These are phyloP conservation scores for Xylaria sp. DNA, from an alignment of 2,329 filamentous ascomycete genomes.

Conservation along the genomic window DNA sequence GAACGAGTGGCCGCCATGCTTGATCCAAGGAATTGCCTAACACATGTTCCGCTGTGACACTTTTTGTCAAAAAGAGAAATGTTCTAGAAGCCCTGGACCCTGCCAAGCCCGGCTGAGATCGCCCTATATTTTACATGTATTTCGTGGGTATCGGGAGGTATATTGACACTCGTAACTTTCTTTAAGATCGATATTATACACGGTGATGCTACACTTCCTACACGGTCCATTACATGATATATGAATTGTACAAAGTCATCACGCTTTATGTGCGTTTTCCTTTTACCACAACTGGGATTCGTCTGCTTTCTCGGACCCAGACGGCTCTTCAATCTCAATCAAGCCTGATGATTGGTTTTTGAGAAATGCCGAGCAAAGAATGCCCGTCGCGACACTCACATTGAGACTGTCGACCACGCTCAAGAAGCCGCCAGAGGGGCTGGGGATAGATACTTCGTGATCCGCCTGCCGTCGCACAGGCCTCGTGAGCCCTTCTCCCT, in stretches of 20 bases:
- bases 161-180: background rate
- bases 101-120: slow-evolving; percentile 7
- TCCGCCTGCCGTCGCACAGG: slow-evolving; percentile 71
- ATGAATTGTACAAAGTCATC: slow-evolving; percentile 13
- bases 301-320: slow-evolving; percentile 26
- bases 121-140: background rate
- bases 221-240: slow-evolving; percentile 9
- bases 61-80: slow-evolving; percentile 13
- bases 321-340: slow-evolving; percentile 32
- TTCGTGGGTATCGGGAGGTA: background rate
- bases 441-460: slow-evolving; percentile 68
- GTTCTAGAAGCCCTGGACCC: slow-evolving; percentile 19
- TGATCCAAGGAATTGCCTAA: too few species aligned
- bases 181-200: background rate
- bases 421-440: slow-evolving; percentile 50
- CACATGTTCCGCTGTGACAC: too few species aligned
- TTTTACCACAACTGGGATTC: slow-evolving; percentile 31
- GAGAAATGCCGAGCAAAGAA: slow-evolving; percentile 75
- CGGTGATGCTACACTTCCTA: slow-evolving; percentile 10
- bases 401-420: slow-evolving; percentile 86
- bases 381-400: slow-evolving; percentile 83
- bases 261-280: slow-evolving; percentile 14
- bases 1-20: too few species aligned
- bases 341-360: slow-evolving; percentile 43
- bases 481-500: slow-evolving; percentile 74